These are phyloP conservation scores for Cystobasidiaceae sp. DNA, from an alignment of 1,284 basidiomycete genomes.

Conservation along the genomic window DNA sequence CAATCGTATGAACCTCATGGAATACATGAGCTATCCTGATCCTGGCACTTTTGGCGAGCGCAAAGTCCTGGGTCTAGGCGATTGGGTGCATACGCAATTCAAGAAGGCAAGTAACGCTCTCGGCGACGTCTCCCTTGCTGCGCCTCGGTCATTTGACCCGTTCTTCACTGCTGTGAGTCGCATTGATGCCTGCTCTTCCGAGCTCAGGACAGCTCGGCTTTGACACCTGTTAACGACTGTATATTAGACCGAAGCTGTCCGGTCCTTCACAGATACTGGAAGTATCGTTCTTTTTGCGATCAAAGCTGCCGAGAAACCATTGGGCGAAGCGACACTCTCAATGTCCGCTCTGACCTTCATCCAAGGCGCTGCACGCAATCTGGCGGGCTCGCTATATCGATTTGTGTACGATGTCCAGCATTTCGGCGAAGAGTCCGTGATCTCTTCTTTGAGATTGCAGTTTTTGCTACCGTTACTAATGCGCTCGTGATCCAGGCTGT, in stretches of 20 bases:
- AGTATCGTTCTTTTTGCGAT: slow-evolving; percentile 22
- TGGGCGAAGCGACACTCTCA: slow-evolving; percentile 6
- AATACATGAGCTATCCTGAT: slow-evolving; percentile 11
- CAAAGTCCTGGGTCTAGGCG: slow-evolving; percentile 22
- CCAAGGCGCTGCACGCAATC: slow-evolving; percentile 10
- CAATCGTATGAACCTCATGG: slow-evolving; percentile 23
- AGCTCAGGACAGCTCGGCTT: background rate
- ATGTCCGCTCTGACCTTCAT: slow-evolving; percentile 25
- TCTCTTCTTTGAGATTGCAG: background rate
- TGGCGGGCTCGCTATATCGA: slow-evolving; percentile 4
- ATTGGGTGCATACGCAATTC: slow-evolving; percentile 20
- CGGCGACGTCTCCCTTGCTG: slow-evolving; percentile 19
- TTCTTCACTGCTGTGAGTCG: slow-evolving; percentile 13
- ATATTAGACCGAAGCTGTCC: slow-evolving; percentile 25
- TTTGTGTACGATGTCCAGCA: slow-evolving; percentile 14
- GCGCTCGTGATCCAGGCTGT: no score
- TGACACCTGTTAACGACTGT: background rate
- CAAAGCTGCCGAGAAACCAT: slow-evolving; percentile 17
- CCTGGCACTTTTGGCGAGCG: slow-evolving; percentile 14
- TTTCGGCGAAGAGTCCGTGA: slow-evolving; percentile 21
- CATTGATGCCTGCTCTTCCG: background rate
- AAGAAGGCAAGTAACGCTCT: slow-evolving; percentile 19
- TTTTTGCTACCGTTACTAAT: background rate
- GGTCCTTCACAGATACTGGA: slow-evolving; percentile 15
- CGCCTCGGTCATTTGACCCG: background rate